These are phyloP conservation scores for Allantophomopsis cytisporea DNA, from an alignment of 2,329 filamentous ascomycete genomes.

Conservation along the genomic window DNA sequence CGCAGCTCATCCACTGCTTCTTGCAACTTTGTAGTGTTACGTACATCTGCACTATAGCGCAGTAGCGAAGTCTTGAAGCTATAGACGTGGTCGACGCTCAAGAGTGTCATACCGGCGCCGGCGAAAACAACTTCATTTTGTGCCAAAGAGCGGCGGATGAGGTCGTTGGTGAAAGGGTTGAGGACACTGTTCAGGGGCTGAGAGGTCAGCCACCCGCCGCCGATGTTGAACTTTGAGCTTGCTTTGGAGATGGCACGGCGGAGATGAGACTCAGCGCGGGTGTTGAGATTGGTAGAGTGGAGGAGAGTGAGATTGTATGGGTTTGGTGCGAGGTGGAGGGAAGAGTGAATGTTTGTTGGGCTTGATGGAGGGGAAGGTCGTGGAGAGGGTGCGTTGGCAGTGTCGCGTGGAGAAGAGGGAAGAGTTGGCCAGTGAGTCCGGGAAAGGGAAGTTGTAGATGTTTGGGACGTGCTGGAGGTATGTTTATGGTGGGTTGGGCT, in stretches of 20 bases:
- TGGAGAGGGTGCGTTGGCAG: not conserved
- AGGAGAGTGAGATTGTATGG: slow-evolving; percentile 34
- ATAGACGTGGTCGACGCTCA: slow-evolving; percentile 49
- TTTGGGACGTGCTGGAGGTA: slow-evolving; percentile 4
- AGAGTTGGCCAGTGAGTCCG: slow-evolving; percentile 12
- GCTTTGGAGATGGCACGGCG: slow-evolving; percentile 35
- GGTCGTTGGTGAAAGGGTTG: slow-evolving; percentile 31
- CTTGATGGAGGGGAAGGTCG: not conserved
- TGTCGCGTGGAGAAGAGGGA: slow-evolving; percentile 10
- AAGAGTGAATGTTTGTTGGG: slow-evolving; percentile 17
- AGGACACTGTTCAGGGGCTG: slow-evolving; percentile 25
- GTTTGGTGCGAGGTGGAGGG: slow-evolving; percentile 16
- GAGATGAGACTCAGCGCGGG: slow-evolving; percentile 32
- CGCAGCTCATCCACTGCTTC: slow-evolving; percentile 50
- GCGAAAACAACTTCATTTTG: slow-evolving; percentile 51
- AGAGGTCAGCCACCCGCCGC: slow-evolving; percentile 16
- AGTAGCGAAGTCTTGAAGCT: slow-evolving; percentile 48
- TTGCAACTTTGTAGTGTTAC: slow-evolving; percentile 28
- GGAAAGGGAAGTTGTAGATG: slow-evolving; percentile 6
- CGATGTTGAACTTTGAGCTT: slow-evolving; percentile 31
- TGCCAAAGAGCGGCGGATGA: slow-evolving; percentile 39
- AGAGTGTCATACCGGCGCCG: slow-evolving; percentile 41
- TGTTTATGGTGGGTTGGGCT: not conserved
- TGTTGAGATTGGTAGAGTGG: slow-evolving; percentile 29
- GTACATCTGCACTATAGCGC: slow-evolving; percentile 28